Conservation (phyloP, 805 yeast genomes). For the Gaillardinia entomophila region DNA sequence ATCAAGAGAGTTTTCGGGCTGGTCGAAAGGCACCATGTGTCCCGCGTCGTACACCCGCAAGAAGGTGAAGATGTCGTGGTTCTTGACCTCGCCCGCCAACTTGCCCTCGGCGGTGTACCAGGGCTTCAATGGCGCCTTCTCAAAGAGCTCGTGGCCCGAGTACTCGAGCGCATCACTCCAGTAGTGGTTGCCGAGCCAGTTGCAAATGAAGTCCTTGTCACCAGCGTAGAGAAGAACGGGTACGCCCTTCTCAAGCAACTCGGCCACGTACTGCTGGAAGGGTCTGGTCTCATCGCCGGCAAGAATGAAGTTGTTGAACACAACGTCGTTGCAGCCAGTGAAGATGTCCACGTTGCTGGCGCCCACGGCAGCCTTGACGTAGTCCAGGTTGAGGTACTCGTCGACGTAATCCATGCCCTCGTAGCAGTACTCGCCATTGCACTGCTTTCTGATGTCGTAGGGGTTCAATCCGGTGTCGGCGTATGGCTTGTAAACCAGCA, state of each 20-base stretch:
- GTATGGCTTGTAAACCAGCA: constrained; percentile 22
- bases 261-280: constrained; percentile 68
- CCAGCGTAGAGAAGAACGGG: constrained; percentile 93
- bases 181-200: constrained; percentile 86
- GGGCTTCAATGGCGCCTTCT: constrained; percentile 10
- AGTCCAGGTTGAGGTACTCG: constrained; percentile 46
- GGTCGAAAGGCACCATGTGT: constrained; percentile 93
- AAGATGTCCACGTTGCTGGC: constrained; percentile 44
- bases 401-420: constrained; percentile 43
- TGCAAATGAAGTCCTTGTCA: constrained; percentile 87
- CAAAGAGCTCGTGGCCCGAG: constrained; percentile 12
- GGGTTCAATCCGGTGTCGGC: constrained; percentile 52
- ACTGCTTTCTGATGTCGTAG: constrained; percentile 54
- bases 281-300: constrained; percentile 94
- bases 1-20: constrained; percentile 69
- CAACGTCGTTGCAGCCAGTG: constrained; percentile 45
- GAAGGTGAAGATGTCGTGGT: constrained; percentile 67
- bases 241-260: constrained; percentile 58
- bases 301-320: constrained; percentile 56
- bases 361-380: constrained; percentile 52
- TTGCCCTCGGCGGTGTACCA: constrained; percentile 11
- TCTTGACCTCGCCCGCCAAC: constrained; percentile 69
- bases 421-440: constrained; percentile 50
- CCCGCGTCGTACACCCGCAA: constrained; percentile 86
- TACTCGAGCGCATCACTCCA: constrained; percentile 54